Base-by-base conservation (phyloP, 2,329 filamentous ascomycete species). In the Hymenotorrendiella dingleyae region DNA sequence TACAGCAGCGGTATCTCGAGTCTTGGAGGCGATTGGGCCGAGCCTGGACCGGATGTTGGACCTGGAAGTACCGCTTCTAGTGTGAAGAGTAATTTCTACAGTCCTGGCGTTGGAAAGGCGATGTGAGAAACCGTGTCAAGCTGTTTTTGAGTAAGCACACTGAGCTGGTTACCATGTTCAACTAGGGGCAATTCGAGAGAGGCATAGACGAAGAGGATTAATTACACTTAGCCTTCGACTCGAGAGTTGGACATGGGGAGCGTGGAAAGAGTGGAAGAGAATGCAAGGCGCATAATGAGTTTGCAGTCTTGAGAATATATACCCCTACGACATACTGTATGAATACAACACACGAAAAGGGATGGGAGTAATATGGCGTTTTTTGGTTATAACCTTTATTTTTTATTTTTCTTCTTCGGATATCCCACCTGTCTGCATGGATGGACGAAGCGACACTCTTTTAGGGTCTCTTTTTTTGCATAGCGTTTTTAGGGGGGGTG, bases 21-120 rank as follows among this genome's bases (percentile, higher is more conserved):
- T 20, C 41, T 59, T 11, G 30, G 60, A 36, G 68, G 67, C 21
- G n/a, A n/a, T n/a, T 77, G 67, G 72, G 72, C 70, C 41, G 74
- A 76, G 42, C 73, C 74, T 0, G 74, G 73, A 0, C 73, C 73
- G 2, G 74, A 78, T 48, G 64, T 78, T 1, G 73, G 73, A 0
- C 66, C 68, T 0, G 64, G 48, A 3, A 54, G 52, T 33, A 33
- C 29, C 20, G 43, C 23, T 24, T 47, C 39, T 11, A 54, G 48
- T 47, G 6, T 54, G 33, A 49, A 40, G 9, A 51, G 50, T 36
- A 40, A 39, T 17, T 42, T 36, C 12, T 53, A 49, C 40, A 49
- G 48, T 43, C 49, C 39, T 21, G 50, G 50, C n/a, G 53, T 53
- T 16, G 55, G 54, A 16, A 58, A 56, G 40, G 54, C 54, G n/a